Evolutionary conservation across 2,329 filamentous ascomycete species (phyloP).

Genomic region (Orbilia brochopaga): DNA sequence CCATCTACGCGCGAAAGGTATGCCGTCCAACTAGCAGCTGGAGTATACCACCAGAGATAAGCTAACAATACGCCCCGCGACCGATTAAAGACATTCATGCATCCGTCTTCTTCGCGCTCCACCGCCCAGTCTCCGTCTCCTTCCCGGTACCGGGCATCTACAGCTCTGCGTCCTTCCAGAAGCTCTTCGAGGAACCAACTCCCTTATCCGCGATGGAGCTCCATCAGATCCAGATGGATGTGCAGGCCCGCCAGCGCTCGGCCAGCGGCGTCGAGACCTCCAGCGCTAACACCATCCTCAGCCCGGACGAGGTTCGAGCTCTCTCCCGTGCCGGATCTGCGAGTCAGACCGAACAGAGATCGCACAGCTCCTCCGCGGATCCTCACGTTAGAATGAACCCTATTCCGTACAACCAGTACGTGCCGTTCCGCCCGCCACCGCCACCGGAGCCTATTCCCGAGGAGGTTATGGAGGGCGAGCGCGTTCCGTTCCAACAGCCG

Average conservation of each 20-base stretch:
- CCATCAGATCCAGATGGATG: slow-evolving; percentile 65
- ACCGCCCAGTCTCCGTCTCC: slow-evolving; percentile 89
- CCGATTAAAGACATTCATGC: slow-evolving; percentile 74
- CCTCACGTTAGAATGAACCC: slow-evolving; percentile 71
- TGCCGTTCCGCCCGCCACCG: slow-evolving; percentile 85
- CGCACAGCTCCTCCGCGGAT: slow-evolving; percentile 58
- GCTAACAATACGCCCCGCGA: slow-evolving; percentile 1
- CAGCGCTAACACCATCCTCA: slow-evolving; percentile 64
- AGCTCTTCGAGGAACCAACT: slow-evolving; percentile 74
- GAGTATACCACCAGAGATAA: background rate
- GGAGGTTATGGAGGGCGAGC: slow-evolving; percentile 53
- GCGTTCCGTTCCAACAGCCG: slow-evolving; percentile 9
- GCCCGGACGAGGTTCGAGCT: slow-evolving; percentile 67
- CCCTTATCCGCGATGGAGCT: slow-evolving; percentile 59
- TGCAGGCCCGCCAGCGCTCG: slow-evolving; percentile 65
- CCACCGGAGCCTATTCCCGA: slow-evolving; percentile 67
- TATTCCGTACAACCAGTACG: slow-evolving; percentile 71
- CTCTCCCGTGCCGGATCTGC: slow-evolving; percentile 51
- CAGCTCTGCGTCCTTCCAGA: slow-evolving; percentile 76
- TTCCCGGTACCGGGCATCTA: slow-evolving; percentile 77
- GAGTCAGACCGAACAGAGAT: slow-evolving; percentile 60
- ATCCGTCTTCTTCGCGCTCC: slow-evolving; percentile 92
- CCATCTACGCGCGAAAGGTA: slow-evolving; percentile 40
- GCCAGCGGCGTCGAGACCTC: slow-evolving; percentile 53
- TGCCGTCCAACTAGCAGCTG: background rate